Conservation (phyloP, 192 early-diverging fungal genomes). For the Entomortierella chlamydospora region DNA sequence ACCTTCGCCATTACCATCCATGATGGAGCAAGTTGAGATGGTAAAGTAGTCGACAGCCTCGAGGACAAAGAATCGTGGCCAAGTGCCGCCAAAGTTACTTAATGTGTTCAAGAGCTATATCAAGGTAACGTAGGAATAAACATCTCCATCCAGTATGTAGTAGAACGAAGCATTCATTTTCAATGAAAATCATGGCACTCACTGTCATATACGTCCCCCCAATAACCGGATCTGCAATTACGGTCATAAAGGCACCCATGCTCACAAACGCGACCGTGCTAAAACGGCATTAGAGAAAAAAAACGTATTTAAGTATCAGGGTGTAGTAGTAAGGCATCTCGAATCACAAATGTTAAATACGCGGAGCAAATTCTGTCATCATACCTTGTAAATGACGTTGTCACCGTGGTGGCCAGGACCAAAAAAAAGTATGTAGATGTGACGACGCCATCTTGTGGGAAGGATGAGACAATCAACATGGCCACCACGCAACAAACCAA, state of each 20-base stretch:
- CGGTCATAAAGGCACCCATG: conserved; percentile 93
- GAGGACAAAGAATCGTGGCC: conserved; percentile 95
- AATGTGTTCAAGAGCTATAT: conserved; percentile 86
- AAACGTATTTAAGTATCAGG: background rate
- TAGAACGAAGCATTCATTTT: background rate
- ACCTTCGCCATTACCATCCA: conserved; percentile 24
- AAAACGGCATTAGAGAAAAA: background rate
- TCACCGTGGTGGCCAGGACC: conserved; percentile 82
- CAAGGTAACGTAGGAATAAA: conserved; percentile 3
- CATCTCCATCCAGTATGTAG: background rate
- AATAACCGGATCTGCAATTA: conserved; percentile 95
- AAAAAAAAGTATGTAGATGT: conserved; percentile 79
- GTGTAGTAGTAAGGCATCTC: background rate
- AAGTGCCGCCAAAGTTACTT: conserved; percentile 97
- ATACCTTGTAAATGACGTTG: conserved; percentile 85
- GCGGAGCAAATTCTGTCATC: conserved; percentile 20
- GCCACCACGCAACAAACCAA: conserved; percentile 81
- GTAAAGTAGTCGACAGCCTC: conserved; percentile 92
- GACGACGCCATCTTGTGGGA: conserved; percentile 75
- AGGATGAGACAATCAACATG: conserved; percentile 85
- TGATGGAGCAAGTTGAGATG: conserved; percentile 73
- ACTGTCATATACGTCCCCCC: conserved; percentile 82
- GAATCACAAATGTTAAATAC: background rate
- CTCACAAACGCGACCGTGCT: conserved; percentile 73
- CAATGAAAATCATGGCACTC: conserved; percentile 17